phyloP scores from a whole-genome alignment of 2,329 filamentous ascomycete species.

The Septoria petroselini region DNA sequence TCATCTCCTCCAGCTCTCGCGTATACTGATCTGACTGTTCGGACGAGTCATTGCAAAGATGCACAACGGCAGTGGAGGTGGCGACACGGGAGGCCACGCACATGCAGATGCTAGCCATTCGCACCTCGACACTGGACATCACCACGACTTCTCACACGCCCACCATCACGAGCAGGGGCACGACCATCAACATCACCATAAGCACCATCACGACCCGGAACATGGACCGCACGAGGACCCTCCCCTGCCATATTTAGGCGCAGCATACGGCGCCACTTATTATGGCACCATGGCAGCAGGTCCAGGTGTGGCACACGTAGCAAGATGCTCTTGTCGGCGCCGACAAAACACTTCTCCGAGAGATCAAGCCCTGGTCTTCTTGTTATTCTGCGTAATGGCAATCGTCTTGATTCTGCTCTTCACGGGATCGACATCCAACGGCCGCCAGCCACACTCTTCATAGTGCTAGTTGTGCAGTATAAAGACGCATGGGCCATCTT shows the following conservation, averaged over 20 bases:
- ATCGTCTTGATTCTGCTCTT: background rate
- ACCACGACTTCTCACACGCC: background rate
- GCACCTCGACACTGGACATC: slow-evolving; percentile 1
- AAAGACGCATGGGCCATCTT: too few relatives aligned
- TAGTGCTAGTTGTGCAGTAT: too few relatives aligned
- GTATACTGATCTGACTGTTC: too few relatives aligned
- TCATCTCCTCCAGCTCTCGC: too few relatives aligned
- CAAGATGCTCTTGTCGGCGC: background rate
- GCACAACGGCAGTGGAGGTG: slow-evolving; percentile 3
- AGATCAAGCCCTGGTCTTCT: background rate
- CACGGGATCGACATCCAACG: background rate
- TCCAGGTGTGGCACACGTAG: background rate
- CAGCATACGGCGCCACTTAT: background rate
- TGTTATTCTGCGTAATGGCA: slow-evolving; percentile 2
- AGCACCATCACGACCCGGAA: slow-evolving; percentile 1
- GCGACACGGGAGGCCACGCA: slow-evolving; percentile 1
- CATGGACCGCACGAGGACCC: background rate
- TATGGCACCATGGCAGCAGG: background rate
- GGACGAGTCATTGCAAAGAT: background rate
- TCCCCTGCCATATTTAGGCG: background rate
- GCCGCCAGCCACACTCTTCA: background rate
- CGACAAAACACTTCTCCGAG: background rate
- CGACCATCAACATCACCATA: background rate
- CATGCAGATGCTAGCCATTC: slow-evolving; percentile 1
- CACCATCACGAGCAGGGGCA: background rate